phyloP scores from a whole-genome alignment of 257 asterid species.

The Schizonepeta tenuifolia region DNA sequence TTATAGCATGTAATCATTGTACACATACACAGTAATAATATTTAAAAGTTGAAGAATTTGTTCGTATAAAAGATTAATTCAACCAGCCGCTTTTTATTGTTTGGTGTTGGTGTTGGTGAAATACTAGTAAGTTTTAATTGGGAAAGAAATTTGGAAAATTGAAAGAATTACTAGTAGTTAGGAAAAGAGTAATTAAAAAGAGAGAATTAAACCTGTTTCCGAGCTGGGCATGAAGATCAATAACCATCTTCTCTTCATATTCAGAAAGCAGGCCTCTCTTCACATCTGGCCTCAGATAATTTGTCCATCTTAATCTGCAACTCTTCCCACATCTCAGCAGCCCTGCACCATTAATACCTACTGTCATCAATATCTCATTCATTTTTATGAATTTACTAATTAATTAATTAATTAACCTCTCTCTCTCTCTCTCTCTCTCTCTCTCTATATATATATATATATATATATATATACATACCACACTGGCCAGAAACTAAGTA shows the following conservation, averaged over 20 bases:
- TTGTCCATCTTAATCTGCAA: constrained; percentile 94
- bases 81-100: too few relatives aligned
- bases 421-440: neutral
- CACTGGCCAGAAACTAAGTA: too few relatives aligned
- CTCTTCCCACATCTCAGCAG: constrained; percentile 94
- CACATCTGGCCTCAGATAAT: constrained; percentile 89
- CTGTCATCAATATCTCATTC: too few relatives aligned
- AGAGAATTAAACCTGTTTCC: constrained; percentile 70
- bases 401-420: too few relatives aligned
- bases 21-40: too few relatives aligned
- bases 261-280: constrained; percentile 92
- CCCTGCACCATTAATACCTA: constrained; percentile 53
- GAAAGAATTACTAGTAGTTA: neutral
- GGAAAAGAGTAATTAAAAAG: neutral
- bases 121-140: neutral
- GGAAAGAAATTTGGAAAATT: neutral
- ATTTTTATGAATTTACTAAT: too few relatives aligned
- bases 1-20: neutral
- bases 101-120: neutral
- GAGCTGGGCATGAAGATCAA: constrained; percentile 97
- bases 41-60: neutral
- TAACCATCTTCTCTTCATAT: constrained; percentile 85
- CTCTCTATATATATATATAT: neutral
- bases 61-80: too few relatives aligned
- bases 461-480: too few relatives aligned